Evolutionary conservation across 257 asterid genomes (phyloP).

Genomic region (Cinchona pubescens): DNA sequence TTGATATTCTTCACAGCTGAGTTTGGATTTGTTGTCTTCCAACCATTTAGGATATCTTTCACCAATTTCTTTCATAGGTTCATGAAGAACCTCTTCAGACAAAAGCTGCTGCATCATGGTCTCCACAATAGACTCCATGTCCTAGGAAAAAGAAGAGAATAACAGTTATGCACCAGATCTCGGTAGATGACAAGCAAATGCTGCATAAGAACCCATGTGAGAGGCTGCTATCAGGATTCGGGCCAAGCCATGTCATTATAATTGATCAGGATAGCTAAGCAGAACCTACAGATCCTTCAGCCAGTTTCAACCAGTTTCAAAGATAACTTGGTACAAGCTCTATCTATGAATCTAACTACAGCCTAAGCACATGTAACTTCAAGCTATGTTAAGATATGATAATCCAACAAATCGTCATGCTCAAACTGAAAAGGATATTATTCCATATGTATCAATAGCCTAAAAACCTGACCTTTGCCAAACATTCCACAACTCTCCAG

Average conservation of each 20-base stretch:
- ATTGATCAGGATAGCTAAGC: too few relatives aligned
- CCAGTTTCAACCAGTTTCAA: neutral
- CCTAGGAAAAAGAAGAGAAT: slow-evolving; percentile 38
- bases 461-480: neutral
- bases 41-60: slow-evolving; percentile 90
- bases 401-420: neutral
- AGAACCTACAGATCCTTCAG: neutral
- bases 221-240: neutral
- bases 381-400: neutral
- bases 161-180: neutral
- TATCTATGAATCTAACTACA: neutral
- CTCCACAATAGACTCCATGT: slow-evolving; percentile 89
- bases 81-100: slow-evolving; percentile 88
- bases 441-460: neutral
- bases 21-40: slow-evolving; percentile 66
- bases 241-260: neutral
- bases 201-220: neutral
- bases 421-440: neutral
- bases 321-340: neutral
- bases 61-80: slow-evolving; percentile 95
- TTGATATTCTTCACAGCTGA: slow-evolving; percentile 58
- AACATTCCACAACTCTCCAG: neutral
- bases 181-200: neutral
- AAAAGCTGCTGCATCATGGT: slow-evolving; percentile 97
- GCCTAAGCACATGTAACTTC: neutral